Evolutionary conservation across 2,329 filamentous ascomycete species (phyloP), one percentile per base, ranked within the genome.

Genomic region (Diaporthe batatas): DNA sequence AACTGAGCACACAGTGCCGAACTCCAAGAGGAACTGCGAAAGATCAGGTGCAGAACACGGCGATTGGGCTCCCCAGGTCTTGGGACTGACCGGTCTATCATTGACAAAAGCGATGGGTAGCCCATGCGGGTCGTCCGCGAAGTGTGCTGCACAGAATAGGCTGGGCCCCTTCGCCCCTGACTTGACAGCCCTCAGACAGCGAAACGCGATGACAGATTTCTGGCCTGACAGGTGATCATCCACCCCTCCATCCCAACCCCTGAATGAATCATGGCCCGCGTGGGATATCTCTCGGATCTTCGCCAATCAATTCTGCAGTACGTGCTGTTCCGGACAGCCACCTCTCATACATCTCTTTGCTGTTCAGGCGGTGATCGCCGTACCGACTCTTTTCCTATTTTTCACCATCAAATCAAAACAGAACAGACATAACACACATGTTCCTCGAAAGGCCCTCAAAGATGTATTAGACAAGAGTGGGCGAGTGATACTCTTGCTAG

Each of bases 311-410:
- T 39, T 51, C 53, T 47, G 25, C 34, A 69, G 55, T 42, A 49
- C 32, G 39, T 65, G 57, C 72, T 72, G 72, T 72, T 69, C 72
- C 72, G 69, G 72, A 72, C 72, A 73, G 72, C 72, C 39, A 59
- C 29, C 47, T 44, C 34, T 59, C 53, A 25, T 55, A 72, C 55
- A 49, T 42, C 47, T 59, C 62, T 62, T 55, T 64, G 18, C 47
- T 62, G 25, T 23, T 62, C 68, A 42, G 32, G 51, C 25, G 34
- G 54, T 34, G 23, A 21, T n/a, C 39, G 47, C 67, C 54, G 39
- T n/a, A 16, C 68, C 54, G 39, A 42, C 39, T 42, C 12, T 42
- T 18, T 14, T 14, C 39, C 39, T 42, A 51, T 18, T 29, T 23
- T 47, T 29, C 32, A 11, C 54, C 42, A 44, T 59, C n/a, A 55